Conservation (phyloP, 768 basidiomycete genomes). For the Psilocybe azurescens region DNA sequence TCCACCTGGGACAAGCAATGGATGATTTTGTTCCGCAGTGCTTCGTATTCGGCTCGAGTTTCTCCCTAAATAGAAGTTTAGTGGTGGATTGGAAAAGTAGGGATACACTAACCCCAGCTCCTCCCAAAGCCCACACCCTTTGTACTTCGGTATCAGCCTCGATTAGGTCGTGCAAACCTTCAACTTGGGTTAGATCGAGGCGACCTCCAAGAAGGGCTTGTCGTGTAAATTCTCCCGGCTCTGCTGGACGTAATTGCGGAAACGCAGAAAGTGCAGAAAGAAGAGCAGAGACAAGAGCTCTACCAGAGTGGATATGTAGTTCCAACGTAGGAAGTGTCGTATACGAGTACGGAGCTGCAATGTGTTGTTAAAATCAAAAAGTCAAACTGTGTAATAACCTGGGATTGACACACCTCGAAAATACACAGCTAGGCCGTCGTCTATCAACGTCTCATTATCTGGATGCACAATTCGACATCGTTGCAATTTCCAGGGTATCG, state of each 20-base stretch:
- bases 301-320: conserved; percentile 86
- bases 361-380: conserved; percentile 1
- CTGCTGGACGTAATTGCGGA: conserved; percentile 75
- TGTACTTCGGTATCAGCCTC: conserved; percentile 89
- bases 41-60: conserved; percentile 62
- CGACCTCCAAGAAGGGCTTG: conserved; percentile 83
- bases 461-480: conserved; percentile 75
- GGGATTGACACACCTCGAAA: conserved; percentile 63
- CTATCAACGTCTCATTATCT: conserved; percentile 61
- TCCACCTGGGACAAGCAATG: conserved; percentile 80
- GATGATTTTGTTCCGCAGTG: conserved; percentile 69
- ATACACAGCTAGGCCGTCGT: conserved; percentile 83
- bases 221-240: conserved; percentile 88
- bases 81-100: conserved; percentile 5
- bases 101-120: conserved; percentile 61
- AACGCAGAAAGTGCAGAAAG: conserved; percentile 65
- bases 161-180: conserved; percentile 86
- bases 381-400: background rate
- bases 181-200: conserved; percentile 87
- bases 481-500: conserved; percentile 70
- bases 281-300: conserved; percentile 77
- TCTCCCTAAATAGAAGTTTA: conserved; percentile 55
- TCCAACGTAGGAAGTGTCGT: conserved; percentile 86
- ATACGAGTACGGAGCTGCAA: conserved; percentile 75
- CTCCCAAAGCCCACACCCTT: conserved; percentile 70